Conservation (phyloP, 75 land plant genomes). For the Chamaecyparis obtusa region DNA sequence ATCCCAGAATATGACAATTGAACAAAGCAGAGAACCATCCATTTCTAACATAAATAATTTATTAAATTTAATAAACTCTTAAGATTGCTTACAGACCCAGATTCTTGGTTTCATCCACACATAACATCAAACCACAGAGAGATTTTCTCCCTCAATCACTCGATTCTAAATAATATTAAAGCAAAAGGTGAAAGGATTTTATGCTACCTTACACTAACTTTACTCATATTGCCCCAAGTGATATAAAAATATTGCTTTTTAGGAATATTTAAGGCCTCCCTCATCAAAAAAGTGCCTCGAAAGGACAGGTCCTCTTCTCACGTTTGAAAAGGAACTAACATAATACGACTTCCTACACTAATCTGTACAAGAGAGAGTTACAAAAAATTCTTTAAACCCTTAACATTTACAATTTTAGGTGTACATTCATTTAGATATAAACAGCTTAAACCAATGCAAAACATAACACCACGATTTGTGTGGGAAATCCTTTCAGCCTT, state of each 20-base stretch:
- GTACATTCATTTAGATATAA: too few relatives aligned
- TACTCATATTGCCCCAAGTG: background rate
- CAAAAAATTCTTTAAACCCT: too few relatives aligned
- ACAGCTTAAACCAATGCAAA: too few relatives aligned
- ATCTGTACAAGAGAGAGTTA: too few relatives aligned
- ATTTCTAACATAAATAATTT: background rate
- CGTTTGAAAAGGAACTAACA: too few relatives aligned
- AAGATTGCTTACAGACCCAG: background rate
- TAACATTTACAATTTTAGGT: too few relatives aligned
- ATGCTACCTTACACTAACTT: background rate
- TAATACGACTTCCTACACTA: too few relatives aligned
- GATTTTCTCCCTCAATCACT: background rate
- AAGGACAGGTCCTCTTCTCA: background rate
- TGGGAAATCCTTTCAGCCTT: too few relatives aligned
- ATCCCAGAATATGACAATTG: background rate
- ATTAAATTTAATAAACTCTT: background rate
- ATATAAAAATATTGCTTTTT: background rate
- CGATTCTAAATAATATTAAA: too few relatives aligned
- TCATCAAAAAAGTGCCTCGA: background rate
- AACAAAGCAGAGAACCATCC: background rate
- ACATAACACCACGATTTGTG: too few relatives aligned
- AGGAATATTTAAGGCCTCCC: background rate
- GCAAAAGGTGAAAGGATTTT: background rate
- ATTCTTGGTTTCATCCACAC: background rate
- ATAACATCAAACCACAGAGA: too few relatives aligned